Base-by-base conservation (phyloP, 2,329 filamentous ascomycete species). In the Bipolaris oryzae region DNA sequence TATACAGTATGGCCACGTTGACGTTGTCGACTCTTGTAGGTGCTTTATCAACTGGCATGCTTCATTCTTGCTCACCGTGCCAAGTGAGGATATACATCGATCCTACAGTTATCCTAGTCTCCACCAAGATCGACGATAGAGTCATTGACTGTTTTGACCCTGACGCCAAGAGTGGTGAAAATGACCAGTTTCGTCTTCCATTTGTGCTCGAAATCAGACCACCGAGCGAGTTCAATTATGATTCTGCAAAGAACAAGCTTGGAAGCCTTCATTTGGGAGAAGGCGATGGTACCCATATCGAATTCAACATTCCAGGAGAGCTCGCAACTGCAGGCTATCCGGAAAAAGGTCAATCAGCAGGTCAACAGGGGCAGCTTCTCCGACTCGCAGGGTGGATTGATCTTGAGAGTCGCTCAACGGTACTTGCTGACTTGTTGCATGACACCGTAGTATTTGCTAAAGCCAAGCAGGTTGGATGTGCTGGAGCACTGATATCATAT, bases 401-500 rank as follows among this genome's bases (percentile, higher is more conserved):
- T 68, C 78, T 95, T 51, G 89, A 94, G 2, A 94, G 89, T 66
- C 80, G 77, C 5, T 73, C 90, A 11, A 91, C 92, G 2, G 88
- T 90, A 72, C 64, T 58, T 90, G 71, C 64, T 58, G 3, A 11
- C 6, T 13, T 18, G 4, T 37, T 41, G 11, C 11, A 7, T 7
- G 1, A 20, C 18, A 16, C 21, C 3, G 28, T 31, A 16, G 1
- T 35, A 31, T 18, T 37, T 50, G 25, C 53, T 62, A 41, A 69
- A n/a, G 48, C 5, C 53, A 7, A 4, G n/a, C 54, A 87, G 79
- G 80, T 96, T 45, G 90, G 91, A 3, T 98, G 95, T 76, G 90
- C 89, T 23, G 92, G 93, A n/a, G 93, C 93, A 23, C 78, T 98
- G 2, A 77, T 98, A n/a, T 84, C 85, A 5, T 91, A 96, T 62